Percentiles rank a stretch among this genome's conserved stretches.
Conservation (phyloP, 208 protist species). For the Trypanosoma cruzi region DNA sequence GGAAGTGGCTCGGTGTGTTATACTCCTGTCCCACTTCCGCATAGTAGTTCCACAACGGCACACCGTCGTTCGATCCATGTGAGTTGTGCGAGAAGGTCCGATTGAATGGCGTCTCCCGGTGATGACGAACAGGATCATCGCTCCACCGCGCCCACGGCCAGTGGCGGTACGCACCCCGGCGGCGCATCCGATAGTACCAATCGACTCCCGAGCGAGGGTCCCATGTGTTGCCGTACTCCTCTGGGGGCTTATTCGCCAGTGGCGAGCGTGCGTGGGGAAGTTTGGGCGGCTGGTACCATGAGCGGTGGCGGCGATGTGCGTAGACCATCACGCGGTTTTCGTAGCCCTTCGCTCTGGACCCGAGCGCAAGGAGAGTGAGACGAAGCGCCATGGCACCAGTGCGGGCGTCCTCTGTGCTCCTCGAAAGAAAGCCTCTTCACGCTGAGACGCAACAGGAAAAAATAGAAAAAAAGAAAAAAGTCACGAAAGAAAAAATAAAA, state of each 20-base stretch:
- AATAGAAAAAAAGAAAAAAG: too few relatives aligned
- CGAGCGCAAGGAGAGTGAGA: constrained; percentile 29
- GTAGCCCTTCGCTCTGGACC: constrained; percentile 55
- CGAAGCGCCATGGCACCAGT: constrained; percentile 29
- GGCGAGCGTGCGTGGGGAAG: constrained; percentile 51
- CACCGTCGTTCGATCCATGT: constrained; percentile 43
- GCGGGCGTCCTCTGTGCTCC: background rate
- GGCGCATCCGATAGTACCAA: constrained; percentile 76
- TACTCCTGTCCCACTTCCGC: constrained; percentile 72
- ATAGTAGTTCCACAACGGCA: constrained; percentile 82
- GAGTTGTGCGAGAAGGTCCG: constrained; percentile 50
- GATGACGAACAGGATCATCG: constrained; percentile 73
- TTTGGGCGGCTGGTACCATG: constrained; percentile 59
- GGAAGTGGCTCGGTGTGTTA: constrained; percentile 64
- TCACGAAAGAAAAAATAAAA: too few relatives aligned
- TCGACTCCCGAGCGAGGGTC: constrained; percentile 71
- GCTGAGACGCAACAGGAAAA: too few relatives aligned
- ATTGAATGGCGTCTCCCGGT: constrained; percentile 42
- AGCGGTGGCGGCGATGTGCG: constrained; percentile 66
- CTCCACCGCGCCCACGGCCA: constrained; percentile 78
- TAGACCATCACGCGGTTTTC: constrained; percentile 86
- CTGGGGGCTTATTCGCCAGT: constrained; percentile 64
- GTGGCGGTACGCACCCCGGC: constrained; percentile 66
- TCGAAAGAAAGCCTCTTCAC: background rate
- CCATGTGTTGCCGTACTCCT: constrained; percentile 83